Evolutionary conservation across 2,329 filamentous ascomycete species (phyloP).

Genomic region (Dactylellina parvicollis): DNA sequence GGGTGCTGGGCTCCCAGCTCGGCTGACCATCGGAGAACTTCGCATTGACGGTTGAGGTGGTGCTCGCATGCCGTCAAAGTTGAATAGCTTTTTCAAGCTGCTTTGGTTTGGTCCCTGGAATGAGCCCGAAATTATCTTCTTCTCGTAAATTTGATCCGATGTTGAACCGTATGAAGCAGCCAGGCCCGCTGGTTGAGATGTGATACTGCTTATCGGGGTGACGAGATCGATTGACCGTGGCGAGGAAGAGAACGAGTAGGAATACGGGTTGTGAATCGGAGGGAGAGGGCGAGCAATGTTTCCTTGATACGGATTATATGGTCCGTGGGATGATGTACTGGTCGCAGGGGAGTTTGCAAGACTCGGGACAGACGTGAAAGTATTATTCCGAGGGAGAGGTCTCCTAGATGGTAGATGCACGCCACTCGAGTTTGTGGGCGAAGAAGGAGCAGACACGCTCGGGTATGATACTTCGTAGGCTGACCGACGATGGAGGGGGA

Average conservation of each 20-base stretch:
- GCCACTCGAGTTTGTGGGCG: slow-evolving; percentile 44
- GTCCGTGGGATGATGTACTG: slow-evolving; percentile 35
- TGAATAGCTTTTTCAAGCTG: slow-evolving; percentile 58
- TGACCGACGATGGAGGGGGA: slow-evolving; percentile 42
- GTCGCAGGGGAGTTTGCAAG: slow-evolving; percentile 43
- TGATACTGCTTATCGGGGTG: slow-evolving; percentile 56
- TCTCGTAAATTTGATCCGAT: slow-evolving; percentile 52
- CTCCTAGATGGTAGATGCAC: slow-evolving; percentile 38
- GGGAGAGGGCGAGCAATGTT: slow-evolving; percentile 56
- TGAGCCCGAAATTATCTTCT: slow-evolving; percentile 34
- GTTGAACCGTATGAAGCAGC: slow-evolving; percentile 1
- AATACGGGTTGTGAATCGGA: slow-evolving; percentile 57
- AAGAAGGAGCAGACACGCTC: slow-evolving; percentile 48
- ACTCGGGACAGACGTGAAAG: slow-evolving; percentile 55
- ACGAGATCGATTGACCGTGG: slow-evolving; percentile 58
- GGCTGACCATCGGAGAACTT: slow-evolving; percentile 34
- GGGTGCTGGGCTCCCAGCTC: slow-evolving; percentile 34
- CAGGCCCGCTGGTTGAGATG: slow-evolving; percentile 42
- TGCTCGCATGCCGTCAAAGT: slow-evolving; percentile 58
- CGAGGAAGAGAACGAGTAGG: slow-evolving; percentile 56
- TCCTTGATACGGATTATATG: slow-evolving; percentile 49
- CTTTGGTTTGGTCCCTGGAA: slow-evolving; percentile 41
- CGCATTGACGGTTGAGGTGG: slow-evolving; percentile 30
- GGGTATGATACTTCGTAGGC: slow-evolving; percentile 47
- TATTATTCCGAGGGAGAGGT: slow-evolving; percentile 54